Evolutionary conservation across 768 basidiomycete genomes (phyloP).

Genomic region (Polyporus arcularius): DNA sequence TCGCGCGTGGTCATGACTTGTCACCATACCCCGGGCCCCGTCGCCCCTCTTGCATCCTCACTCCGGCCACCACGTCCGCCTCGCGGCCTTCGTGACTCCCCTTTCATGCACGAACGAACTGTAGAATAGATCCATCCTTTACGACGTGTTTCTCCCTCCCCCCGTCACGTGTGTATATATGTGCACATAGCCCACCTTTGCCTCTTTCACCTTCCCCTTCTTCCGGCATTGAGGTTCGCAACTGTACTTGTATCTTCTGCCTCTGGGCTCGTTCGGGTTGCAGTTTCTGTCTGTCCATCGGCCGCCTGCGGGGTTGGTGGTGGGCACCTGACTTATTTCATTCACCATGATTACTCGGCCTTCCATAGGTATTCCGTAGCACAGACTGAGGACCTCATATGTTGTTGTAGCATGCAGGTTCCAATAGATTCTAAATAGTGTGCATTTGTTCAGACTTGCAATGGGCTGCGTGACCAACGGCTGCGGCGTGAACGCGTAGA

Average conservation of each 20-base stretch:
- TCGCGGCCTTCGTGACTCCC: not conserved
- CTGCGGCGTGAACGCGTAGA: no score
- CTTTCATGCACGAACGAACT: conserved; percentile 9
- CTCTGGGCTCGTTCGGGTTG: not conserved
- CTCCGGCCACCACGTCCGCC: conserved; percentile 3
- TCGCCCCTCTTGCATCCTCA: conserved; percentile 17
- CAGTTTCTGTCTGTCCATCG: no score
- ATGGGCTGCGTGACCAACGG: no score
- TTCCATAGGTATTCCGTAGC: not conserved
- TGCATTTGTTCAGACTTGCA: not conserved
- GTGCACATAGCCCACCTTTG: not conserved
- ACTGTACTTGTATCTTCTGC: not conserved
- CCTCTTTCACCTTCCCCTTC: not conserved
- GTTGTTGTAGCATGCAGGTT: not conserved
- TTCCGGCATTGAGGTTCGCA: not conserved
- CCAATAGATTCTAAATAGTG: not conserved
- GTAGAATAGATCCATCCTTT: conserved; percentile 18
- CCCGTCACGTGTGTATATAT: not conserved
- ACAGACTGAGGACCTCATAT: not conserved
- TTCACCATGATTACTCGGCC: no score
- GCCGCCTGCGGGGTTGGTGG: no score
- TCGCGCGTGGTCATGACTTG: conserved; percentile 1
- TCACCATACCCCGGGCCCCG: conserved; percentile 16
- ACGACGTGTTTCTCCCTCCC: not conserved
- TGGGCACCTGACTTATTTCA: no score